Evolutionary conservation across 2,329 filamentous ascomycete species (phyloP).

Genomic region (Colletotrichum karsti): DNA sequence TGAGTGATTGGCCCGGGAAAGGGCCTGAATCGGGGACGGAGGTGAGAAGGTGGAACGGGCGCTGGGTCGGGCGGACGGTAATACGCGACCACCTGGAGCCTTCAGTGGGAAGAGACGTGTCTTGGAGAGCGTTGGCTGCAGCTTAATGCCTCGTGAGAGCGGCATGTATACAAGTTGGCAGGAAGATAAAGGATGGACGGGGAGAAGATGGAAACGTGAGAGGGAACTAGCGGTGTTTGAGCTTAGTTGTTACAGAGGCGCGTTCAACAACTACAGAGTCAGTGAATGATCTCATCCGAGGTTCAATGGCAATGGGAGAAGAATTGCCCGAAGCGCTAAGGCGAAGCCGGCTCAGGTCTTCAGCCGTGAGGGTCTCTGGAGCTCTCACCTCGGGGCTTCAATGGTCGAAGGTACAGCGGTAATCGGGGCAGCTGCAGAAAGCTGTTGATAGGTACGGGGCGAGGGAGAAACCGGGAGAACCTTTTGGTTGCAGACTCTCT

Average conservation of each 20-base stretch:
- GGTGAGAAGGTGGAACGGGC: constrained; percentile 25
- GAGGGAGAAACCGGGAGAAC: constrained; percentile 28
- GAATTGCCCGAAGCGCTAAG: constrained; percentile 15
- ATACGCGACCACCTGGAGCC: constrained; percentile 11
- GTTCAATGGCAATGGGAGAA: constrained; percentile 15
- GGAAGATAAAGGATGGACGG: background rate
- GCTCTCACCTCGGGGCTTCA: constrained; percentile 5
- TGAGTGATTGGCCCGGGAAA: constrained; percentile 39
- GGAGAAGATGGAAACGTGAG: background rate
- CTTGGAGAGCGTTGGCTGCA: constrained; percentile 19
- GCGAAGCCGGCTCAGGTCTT: background rate
- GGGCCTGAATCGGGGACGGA: constrained; percentile 30
- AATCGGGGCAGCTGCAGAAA: constrained; percentile 1
- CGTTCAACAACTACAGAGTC: background rate
- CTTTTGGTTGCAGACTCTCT: constrained; percentile 1
- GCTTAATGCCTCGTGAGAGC: constrained; percentile 25
- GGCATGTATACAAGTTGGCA: constrained; percentile 16
- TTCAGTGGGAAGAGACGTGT: constrained; percentile 6
- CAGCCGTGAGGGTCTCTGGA: constrained; percentile 1
- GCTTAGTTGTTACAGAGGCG: constrained; percentile 7
- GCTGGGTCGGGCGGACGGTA: constrained; percentile 25
- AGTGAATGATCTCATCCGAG: constrained; percentile 11
- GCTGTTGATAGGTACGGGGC: constrained; percentile 4
- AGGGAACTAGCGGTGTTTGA: constrained; percentile 1
- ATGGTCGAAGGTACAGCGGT: background rate